Percentiles rank a stretch among this genome's conserved stretches.
These are phyloP conservation scores for Cavenderia fasciculata DNA, from an alignment of 78 protist genomes.

Conservation along the genomic window DNA sequence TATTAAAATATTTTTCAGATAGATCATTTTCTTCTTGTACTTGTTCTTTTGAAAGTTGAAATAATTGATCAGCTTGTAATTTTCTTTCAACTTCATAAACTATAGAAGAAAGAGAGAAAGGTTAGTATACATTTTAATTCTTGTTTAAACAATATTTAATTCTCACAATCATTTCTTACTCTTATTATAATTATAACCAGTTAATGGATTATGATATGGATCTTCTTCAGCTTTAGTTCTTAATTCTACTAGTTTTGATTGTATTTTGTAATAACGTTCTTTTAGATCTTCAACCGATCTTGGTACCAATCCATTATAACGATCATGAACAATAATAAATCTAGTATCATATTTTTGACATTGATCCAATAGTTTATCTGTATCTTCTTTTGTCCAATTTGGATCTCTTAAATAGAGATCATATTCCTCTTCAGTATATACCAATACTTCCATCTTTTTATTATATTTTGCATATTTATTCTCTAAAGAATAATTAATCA, in stretches of 20 bases:
- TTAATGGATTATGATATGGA: constrained; percentile 58
- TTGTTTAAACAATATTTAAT: not conserved
- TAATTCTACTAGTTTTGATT: constrained; percentile 35
- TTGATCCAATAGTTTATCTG: constrained; percentile 59
- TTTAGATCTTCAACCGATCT: constrained; percentile 76
- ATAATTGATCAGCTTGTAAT: constrained; percentile 44
- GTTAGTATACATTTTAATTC: not conserved
- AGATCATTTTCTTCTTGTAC: constrained; percentile 47
- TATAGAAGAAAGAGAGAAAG: not conserved
- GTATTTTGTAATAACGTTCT: constrained; percentile 68
- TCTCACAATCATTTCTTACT: too few relatives aligned
- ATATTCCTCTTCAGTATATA: constrained; percentile 68
- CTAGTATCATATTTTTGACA: constrained; percentile 63
- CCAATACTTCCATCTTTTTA: constrained; percentile 68
- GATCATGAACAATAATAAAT: constrained; percentile 61
- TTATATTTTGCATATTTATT: constrained; percentile 37
- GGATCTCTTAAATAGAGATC: constrained; percentile 57
- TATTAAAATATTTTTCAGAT: constrained; percentile 24
- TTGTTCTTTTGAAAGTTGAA: constrained; percentile 31
- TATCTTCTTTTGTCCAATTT: constrained; percentile 77
- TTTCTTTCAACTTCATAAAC: constrained; percentile 67
- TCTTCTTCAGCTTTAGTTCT: constrained; percentile 68
- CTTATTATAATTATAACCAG: constrained; percentile 49
- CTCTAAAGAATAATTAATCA: not conserved
- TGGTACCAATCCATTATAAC: constrained; percentile 16